Percentiles rank a stretch among this genome's conserved stretches.
Conservation (phyloP, 495 filamentous ascomycete genomes). For the Echria macrotheca region DNA sequence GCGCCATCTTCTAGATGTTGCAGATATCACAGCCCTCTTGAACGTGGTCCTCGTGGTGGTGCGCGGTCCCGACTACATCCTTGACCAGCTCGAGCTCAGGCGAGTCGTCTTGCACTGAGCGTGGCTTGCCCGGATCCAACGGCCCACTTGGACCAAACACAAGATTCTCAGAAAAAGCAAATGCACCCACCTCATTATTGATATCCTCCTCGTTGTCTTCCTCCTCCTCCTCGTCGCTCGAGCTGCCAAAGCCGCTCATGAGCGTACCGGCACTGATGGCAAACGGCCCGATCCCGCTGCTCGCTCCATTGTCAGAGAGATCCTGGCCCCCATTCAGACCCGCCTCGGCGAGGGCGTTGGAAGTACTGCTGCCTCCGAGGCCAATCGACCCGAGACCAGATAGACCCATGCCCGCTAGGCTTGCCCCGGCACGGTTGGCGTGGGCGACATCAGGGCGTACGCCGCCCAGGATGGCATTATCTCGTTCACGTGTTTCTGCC, state of each 20-base stretch:
- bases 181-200: conserved; percentile 45
- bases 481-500: conserved; percentile 88
- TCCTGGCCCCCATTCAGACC: conserved; percentile 71
- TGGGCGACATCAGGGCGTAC: conserved; percentile 84
- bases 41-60: background rate
- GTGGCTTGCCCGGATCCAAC: conserved; percentile 1
- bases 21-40: background rate
- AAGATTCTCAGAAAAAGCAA: conserved; percentile 10
- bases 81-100: background rate
- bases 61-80: background rate
- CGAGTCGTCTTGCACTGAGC: background rate
- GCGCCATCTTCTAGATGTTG: background rate
- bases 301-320: conserved; percentile 58
- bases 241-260: conserved; percentile 92
- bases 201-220: conserved; percentile 73
- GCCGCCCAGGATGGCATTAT: conserved; percentile 97
- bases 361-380: conserved; percentile 48
- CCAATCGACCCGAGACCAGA: conserved; percentile 39
- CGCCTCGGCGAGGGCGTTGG: conserved; percentile 70
- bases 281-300: conserved; percentile 61
- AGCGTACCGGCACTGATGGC: conserved; percentile 62
- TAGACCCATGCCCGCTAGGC: conserved; percentile 38
- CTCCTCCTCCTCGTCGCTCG: conserved; percentile 91
- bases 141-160: conserved; percentile 9
- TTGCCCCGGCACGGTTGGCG: conserved; percentile 34